phyloP scores from a whole-genome alignment of 805 yeast species.

The Candida ascalaphidarum region DNA sequence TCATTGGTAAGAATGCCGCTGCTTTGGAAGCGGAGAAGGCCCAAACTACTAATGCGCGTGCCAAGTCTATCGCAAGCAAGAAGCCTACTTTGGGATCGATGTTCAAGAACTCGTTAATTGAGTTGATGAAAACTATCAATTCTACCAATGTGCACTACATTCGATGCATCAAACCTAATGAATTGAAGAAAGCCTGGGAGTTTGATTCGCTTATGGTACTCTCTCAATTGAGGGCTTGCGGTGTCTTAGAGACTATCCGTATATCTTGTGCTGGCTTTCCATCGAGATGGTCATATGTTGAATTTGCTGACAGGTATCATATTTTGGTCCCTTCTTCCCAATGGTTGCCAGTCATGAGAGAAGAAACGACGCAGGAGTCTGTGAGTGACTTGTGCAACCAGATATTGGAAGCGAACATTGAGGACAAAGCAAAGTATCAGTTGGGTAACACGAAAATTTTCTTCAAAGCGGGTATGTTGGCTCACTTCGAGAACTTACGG shows the following conservation, averaged over 20 bases:
- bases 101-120: constrained; percentile 86
- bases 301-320: constrained; percentile 84
- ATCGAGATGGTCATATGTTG: constrained; percentile 89
- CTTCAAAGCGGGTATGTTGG: constrained; percentile 95
- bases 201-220: constrained; percentile 93
- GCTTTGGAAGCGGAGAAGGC: constrained; percentile 33
- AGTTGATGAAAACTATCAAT: constrained; percentile 85
- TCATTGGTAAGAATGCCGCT: constrained; percentile 52
- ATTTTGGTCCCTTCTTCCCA: constrained; percentile 65
- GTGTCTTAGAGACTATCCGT: constrained; percentile 93
- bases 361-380: constrained; percentile 42
- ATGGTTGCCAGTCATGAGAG: constrained; percentile 54
- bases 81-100: constrained; percentile 94
- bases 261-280: constrained; percentile 99
- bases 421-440: constrained; percentile 67
- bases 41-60: constrained; percentile 20
- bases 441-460: constrained; percentile 90
- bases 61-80: constrained; percentile 42
- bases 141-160: constrained; percentile 95
- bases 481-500: constrained; percentile 79
- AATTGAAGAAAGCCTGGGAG: constrained; percentile 89
- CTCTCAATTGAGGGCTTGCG: constrained; percentile 94
- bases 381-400: constrained; percentile 58
- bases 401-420: constrained; percentile 57
- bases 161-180: constrained; percentile 96